phyloP scores from a whole-genome alignment of 2,329 filamentous ascomycete genomes.

The Pestalotiopsis sp. region DNA sequence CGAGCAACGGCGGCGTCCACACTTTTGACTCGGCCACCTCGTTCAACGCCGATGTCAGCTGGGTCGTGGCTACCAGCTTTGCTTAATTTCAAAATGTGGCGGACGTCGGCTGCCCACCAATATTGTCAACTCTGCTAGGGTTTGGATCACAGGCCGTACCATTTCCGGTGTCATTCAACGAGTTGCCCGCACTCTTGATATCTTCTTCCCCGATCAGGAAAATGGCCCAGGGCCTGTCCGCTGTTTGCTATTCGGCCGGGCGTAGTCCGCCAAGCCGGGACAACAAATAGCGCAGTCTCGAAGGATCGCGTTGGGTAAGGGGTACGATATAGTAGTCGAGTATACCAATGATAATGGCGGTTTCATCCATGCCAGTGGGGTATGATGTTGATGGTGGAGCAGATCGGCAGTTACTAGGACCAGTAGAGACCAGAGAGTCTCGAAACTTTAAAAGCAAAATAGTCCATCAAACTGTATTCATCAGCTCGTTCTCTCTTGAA shows the following conservation, averaged over 20 bases:
- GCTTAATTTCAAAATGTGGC: constrained; percentile 33
- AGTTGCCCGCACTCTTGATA: too few species aligned
- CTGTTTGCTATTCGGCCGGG: not conserved
- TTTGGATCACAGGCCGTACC: too few species aligned
- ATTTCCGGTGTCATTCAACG: too few species aligned
- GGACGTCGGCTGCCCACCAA: not conserved
- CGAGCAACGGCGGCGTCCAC: constrained; percentile 36
- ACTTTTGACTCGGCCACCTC: constrained; percentile 49
- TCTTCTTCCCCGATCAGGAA: not conserved
- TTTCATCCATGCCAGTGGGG: too few species aligned
- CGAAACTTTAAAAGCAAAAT: too few species aligned
- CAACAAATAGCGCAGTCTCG: not conserved
- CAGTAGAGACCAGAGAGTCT: too few species aligned
- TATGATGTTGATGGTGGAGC: too few species aligned
- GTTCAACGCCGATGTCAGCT: constrained; percentile 61
- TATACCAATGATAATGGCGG: too few species aligned
- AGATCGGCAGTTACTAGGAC: too few species aligned
- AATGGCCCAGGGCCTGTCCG: not conserved
- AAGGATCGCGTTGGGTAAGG: not conserved
- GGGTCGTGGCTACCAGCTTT: constrained; percentile 46
- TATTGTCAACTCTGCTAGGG: not conserved
- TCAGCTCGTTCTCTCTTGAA: too few species aligned
- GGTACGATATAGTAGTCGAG: not conserved
- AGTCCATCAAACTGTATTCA: too few species aligned
- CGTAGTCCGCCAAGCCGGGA: not conserved